Evolutionary conservation across 2,329 filamentous ascomycete genomes (phyloP), one percentile per base, ranked within the genome.

Genomic region (Aspergillus pseudoglaucus): DNA sequence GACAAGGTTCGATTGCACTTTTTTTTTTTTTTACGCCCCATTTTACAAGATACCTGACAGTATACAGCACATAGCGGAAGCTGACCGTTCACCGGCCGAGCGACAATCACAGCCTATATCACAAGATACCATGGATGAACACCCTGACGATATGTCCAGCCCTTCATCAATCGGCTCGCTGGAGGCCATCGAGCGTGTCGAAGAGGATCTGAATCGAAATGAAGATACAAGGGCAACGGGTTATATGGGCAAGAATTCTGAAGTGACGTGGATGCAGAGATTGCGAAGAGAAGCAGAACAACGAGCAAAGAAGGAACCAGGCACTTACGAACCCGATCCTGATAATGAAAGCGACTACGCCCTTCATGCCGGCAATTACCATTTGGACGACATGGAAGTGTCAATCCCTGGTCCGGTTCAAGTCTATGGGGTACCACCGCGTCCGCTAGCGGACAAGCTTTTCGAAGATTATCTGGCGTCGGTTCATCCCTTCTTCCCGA

Each of bases 171-270:
- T 68, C 41, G 71, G 72, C 6, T 74, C 72, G 1, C 62, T 72
- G 25, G 70, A 72, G 35, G 69, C 69, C 4, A 67, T 73, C 18
- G 72, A 74, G 51, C 62, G 68, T n/a, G 68, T 73, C 12, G 66
- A 73, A 42, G 70, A 74, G 53, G 72, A 75, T 41, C 56, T 72
- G 42, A 70, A 71, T 17, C 62, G 67, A 40, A 63, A 53, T 46
- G 62, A 66, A 51, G 52, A 60, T 37, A 59, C 66, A 2, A 56
- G 67, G 46, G 63, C 66, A 6, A 73, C 68, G 1, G 69, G 70
- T 1, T 74, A 68, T 50, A 68, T 72, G 60, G 72, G 72, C 3
- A 74, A 74, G 49, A 72, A 71, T 37, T 74, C 71, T 1, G 71
- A 74, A 46, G 55, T 73, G 12, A 73, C 66, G 12, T 75, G 72